A percentile compares a stretch with the other conserved stretches of the same genome.
These are phyloP conservation scores for Trapa bicornis DNA, from an alignment of 345 rosid genomes.

Conservation along the genomic window DNA sequence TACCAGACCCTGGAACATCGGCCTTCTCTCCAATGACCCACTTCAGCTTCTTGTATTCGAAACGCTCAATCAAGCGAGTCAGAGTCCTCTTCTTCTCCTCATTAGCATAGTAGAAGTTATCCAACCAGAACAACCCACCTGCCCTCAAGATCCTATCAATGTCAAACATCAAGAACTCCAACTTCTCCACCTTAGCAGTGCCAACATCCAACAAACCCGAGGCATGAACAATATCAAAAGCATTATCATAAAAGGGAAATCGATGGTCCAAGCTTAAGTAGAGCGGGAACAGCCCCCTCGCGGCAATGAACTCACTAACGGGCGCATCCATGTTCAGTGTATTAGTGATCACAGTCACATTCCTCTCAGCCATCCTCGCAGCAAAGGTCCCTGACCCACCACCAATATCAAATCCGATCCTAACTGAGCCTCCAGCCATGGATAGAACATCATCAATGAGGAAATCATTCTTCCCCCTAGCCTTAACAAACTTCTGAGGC, in stretches of 20 bases:
- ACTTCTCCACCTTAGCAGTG: conserved; percentile 42
- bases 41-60: conserved; percentile 86
- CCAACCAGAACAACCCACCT: conserved; percentile 84
- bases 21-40: conserved; percentile 86
- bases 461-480: conserved; percentile 70
- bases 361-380: conserved; percentile 88
- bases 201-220: conserved; percentile 63
- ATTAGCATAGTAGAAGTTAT: conserved; percentile 52
- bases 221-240: conserved; percentile 60
- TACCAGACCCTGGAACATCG: conserved; percentile 24
- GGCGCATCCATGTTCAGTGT: conserved; percentile 71
- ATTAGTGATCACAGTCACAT: conserved; percentile 63
- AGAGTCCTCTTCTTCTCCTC: conserved; percentile 60
- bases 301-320: conserved; percentile 66
- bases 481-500: conserved; percentile 49
- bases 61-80: conserved; percentile 68
- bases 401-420: conserved; percentile 76
- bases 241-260: conserved; percentile 82
- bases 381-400: conserved; percentile 88
- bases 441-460: conserved; percentile 61
- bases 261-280: conserved; percentile 81
- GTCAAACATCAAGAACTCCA: conserved; percentile 96
- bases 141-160: conserved; percentile 70
- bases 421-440: conserved; percentile 56
- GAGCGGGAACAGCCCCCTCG: conserved; percentile 78